phyloP scores from a whole-genome alignment of 306 rosid genomes.

The Myrica gale region DNA sequence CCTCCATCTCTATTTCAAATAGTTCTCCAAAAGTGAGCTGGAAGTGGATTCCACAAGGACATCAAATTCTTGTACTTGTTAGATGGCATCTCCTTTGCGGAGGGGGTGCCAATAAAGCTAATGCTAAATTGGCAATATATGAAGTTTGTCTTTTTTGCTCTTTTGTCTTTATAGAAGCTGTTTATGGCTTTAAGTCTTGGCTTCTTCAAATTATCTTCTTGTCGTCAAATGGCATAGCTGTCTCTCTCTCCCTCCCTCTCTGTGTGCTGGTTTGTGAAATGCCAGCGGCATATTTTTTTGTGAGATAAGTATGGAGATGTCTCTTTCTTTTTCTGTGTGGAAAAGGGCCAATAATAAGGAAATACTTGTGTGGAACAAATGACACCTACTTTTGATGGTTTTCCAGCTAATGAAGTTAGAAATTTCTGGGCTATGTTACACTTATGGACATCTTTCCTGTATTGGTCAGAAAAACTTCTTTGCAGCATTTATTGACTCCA shows the following conservation, averaged over 20 bases:
- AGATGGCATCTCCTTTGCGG: background rate
- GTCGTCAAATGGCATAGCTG: background rate
- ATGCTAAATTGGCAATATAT: background rate
- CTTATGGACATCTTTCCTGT: background rate
- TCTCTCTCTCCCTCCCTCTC: background rate
- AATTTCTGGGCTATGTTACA: background rate
- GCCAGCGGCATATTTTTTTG: background rate
- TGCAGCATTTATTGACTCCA: background rate
- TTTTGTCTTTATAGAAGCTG: background rate
- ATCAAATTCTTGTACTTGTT: background rate
- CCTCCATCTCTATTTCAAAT: background rate
- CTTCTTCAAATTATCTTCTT: background rate
- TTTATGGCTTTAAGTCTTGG: conserved; percentile 5
- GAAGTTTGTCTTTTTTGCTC: background rate
- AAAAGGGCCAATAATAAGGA: background rate
- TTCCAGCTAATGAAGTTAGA: too few relatives aligned
- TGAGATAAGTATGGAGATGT: background rate
- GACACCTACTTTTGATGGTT: too few relatives aligned
- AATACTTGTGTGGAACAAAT: background rate
- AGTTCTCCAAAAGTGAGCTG: background rate
- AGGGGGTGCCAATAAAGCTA: too few relatives aligned
- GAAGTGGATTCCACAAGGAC: background rate
- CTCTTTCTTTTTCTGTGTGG: background rate
- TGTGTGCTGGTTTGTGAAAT: background rate
- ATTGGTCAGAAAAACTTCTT: background rate